Percentiles rank a stretch among this genome's conserved stretches.
Evolutionary conservation across 2,329 filamentous ascomycete species (phyloP).

Genomic region (Stemphylium lycopersici): DNA sequence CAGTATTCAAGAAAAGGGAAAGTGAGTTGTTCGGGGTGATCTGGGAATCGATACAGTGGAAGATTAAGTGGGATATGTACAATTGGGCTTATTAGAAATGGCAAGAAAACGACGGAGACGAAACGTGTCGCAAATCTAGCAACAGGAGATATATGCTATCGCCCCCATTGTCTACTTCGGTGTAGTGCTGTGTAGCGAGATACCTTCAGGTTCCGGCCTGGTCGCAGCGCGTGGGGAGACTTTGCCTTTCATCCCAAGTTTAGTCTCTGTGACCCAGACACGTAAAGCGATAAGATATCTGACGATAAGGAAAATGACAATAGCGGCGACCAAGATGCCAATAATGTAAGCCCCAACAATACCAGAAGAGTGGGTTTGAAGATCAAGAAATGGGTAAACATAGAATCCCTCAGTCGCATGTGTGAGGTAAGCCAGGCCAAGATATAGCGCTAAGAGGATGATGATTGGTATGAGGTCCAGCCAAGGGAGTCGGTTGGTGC

Average conservation of each 20-base stretch:
- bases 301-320: conserved; percentile 52
- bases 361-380: conserved; percentile 54
- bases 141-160: background rate
- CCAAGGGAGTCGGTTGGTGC: conserved; percentile 67
- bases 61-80: background rate
- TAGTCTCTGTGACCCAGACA: conserved; percentile 53
- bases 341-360: conserved; percentile 70
- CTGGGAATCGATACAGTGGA: background rate
- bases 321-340: conserved; percentile 49
- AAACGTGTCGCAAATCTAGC: background rate
- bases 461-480: conserved; percentile 72
- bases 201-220: conserved; percentile 27
- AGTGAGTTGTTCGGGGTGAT: background rate
- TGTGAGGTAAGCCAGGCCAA: conserved; percentile 76
- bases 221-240: conserved; percentile 17
- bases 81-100: background rate
- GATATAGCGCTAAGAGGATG: conserved; percentile 73
- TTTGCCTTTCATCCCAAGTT: conserved; percentile 50
- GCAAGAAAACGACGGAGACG: background rate
- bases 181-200: conserved; percentile 27
- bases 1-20: background rate
- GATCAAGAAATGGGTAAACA: conserved; percentile 78
- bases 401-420: conserved; percentile 73
- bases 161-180: conserved; percentile 19
- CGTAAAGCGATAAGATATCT: conserved; percentile 49